Evolutionary conservation across 1,284 basidiomycete genomes (phyloP).

Genomic region (Lentinus polychrous): DNA sequence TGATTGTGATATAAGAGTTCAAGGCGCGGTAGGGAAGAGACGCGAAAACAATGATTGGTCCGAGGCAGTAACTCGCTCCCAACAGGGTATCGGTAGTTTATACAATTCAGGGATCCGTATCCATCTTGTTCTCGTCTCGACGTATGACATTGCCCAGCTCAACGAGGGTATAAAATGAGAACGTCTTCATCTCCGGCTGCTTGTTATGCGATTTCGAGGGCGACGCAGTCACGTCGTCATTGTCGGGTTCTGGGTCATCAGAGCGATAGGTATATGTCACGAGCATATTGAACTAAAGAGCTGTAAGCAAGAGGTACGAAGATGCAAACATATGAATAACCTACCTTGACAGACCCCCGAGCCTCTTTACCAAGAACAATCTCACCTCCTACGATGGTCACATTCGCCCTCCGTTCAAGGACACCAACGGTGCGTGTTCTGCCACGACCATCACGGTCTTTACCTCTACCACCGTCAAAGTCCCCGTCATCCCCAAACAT

Average conservation of each 20-base stretch:
- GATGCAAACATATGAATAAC: conserved; percentile 19
- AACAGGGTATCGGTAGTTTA: no score
- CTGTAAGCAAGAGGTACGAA: conserved; percentile 15
- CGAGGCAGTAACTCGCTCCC: no score
- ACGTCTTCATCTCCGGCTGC: conserved; percentile 71
- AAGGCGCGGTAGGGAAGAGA: no score
- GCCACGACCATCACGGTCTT: conserved; percentile 36
- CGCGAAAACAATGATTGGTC: no score
- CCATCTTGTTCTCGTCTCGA: conserved; percentile 39
- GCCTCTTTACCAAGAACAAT: conserved; percentile 74
- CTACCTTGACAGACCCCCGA: conserved; percentile 66
- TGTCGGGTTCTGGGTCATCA: conserved; percentile 70
- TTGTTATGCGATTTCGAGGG: conserved; percentile 30
- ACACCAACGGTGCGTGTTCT: conserved; percentile 71
- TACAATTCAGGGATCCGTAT: conserved; percentile 10
- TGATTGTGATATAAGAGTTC: no score
- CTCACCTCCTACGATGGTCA: conserved; percentile 80
- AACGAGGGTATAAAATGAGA: conserved; percentile 79
- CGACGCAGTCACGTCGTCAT: conserved; percentile 44
- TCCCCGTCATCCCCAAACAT: conserved; percentile 76
- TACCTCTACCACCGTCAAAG: conserved; percentile 30
- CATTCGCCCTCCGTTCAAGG: conserved; percentile 80
- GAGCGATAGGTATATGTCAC: conserved; percentile 89
- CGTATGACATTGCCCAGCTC: conserved; percentile 68
- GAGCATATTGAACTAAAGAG: conserved; percentile 79